A percentile compares a stretch with the other conserved stretches of the same genome.
Conservation (phyloP, 495 filamentous ascomycete species). For the Pyrenula aspistea region DNA sequence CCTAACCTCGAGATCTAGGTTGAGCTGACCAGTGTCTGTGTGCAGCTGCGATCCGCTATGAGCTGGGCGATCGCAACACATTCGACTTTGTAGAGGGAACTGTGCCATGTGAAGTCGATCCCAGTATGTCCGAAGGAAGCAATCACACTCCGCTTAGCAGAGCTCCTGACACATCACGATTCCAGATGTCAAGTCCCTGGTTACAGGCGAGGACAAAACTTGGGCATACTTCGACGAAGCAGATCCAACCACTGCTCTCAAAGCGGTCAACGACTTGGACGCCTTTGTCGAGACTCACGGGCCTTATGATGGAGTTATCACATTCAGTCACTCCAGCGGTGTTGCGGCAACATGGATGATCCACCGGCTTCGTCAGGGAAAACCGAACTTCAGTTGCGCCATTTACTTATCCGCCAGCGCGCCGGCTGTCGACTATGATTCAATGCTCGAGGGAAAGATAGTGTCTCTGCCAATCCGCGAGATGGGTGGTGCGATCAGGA, state of each 20-base stretch:
- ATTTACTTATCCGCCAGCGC: conserved; percentile 13
- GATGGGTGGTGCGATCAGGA: not conserved
- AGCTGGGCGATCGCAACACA: conserved; percentile 11
- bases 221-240: conserved; percentile 2
- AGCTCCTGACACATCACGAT: too few species aligned
- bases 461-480: not conserved
- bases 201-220: conserved; percentile 5
- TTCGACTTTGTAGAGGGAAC: conserved; percentile 20
- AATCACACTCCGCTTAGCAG: too few species aligned
- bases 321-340: conserved; percentile 31
- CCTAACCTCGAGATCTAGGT: not conserved
- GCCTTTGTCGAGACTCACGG: conserved; percentile 19
- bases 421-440: conserved; percentile 1
- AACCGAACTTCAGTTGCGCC: conserved; percentile 13
- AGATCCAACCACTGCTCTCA: conserved; percentile 2
- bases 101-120: conserved; percentile 7
- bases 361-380: conserved; percentile 9
- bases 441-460: not conserved
- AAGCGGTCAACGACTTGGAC: conserved; percentile 12
- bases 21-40: not conserved
- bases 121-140: conserved; percentile 9
- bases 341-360: conserved; percentile 23
- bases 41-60: conserved; percentile 11
- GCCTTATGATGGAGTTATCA: conserved; percentile 35
- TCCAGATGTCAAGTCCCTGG: conserved; percentile 3